A percentile compares a stretch with the other conserved stretches of the same genome.
These are phyloP conservation scores for Neoboletus magnificus DNA, from an alignment of 768 basidiomycete species.

Conservation along the genomic window DNA sequence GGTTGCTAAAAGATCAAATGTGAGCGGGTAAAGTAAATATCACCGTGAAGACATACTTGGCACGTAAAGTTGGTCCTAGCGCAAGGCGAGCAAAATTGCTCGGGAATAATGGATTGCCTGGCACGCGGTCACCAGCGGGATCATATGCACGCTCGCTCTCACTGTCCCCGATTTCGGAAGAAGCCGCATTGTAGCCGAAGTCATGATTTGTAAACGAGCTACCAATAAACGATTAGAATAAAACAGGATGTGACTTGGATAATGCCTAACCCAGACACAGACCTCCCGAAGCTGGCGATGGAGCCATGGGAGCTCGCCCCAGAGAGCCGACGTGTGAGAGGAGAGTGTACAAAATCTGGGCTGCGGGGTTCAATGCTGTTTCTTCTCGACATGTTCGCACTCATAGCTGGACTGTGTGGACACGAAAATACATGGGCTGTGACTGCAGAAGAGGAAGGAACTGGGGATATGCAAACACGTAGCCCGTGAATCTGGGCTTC, in stretches of 20 bases:
- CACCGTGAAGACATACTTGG: slow-evolving; percentile 38
- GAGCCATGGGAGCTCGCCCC: slow-evolving; percentile 27
- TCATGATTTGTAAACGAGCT: slow-evolving; percentile 21
- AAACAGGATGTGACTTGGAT: not conserved
- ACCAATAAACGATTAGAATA: not conserved
- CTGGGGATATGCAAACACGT: slow-evolving; percentile 48
- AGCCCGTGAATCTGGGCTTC: slow-evolving; percentile 52
- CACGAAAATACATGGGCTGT: slow-evolving; percentile 27
- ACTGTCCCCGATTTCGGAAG: slow-evolving; percentile 25
- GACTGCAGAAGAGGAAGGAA: slow-evolving; percentile 26
- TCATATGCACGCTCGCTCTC: slow-evolving; percentile 40
- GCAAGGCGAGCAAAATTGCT: slow-evolving; percentile 72
- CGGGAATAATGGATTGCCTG: slow-evolving; percentile 79
- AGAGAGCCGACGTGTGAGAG: slow-evolving; percentile 23
- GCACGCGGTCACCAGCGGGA: slow-evolving; percentile 57
- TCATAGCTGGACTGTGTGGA: slow-evolving; percentile 20
- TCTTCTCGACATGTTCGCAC: slow-evolving; percentile 15
- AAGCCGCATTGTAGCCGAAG: slow-evolving; percentile 1
- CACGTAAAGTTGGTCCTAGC: slow-evolving; percentile 59
- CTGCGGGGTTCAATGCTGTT: slow-evolving; percentile 25
- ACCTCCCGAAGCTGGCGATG: slow-evolving; percentile 25
- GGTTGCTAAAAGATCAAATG: slow-evolving; percentile 20
- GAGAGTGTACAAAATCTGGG: slow-evolving; percentile 19
- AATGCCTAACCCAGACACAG: slow-evolving; percentile 20
- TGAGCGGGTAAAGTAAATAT: not conserved